Conservation (phyloP, 805 yeast species). For the Middelhovenomyces tepae region DNA sequence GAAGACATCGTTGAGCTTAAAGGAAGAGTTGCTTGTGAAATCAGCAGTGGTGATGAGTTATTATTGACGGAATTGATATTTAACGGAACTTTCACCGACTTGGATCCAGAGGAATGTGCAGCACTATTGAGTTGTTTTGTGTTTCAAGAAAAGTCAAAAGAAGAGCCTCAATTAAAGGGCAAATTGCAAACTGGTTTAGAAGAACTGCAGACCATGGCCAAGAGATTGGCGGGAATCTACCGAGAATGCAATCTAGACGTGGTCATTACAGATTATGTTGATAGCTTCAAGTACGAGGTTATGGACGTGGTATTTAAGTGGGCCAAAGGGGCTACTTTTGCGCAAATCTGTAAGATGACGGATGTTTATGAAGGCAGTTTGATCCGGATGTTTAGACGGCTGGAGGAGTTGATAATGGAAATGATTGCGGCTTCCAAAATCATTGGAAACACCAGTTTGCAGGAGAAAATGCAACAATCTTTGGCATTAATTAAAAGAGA, state of each 20-base stretch:
- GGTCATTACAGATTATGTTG: conserved; percentile 86
- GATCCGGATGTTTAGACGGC: conserved; percentile 87
- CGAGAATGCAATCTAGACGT: conserved; percentile 85
- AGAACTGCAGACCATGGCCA: conserved; percentile 83
- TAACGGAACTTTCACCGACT: conserved; percentile 88
- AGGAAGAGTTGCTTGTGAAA: conserved; percentile 97
- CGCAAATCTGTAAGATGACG: conserved; percentile 97
- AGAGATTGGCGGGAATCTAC: conserved; percentile 78
- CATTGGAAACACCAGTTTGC: conserved; percentile 82
- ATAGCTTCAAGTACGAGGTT: conserved; percentile 80
- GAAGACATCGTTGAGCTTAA: conserved; percentile 93
- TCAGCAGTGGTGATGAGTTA: conserved; percentile 67
- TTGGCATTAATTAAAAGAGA: conserved; percentile 86
- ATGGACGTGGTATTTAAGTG: conserved; percentile 97
- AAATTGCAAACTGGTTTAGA: conserved; percentile 90
- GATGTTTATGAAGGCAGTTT: conserved; percentile 97
- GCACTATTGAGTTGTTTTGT: conserved; percentile 90
- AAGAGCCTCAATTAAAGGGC: conserved; percentile 75
- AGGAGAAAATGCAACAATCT: conserved; percentile 81
- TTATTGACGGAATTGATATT: conserved; percentile 90
- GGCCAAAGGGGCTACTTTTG: conserved; percentile 94
- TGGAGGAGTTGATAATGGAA: conserved; percentile 89
- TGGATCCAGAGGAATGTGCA: conserved; percentile 85
- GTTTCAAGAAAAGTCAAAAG: conserved; percentile 88
- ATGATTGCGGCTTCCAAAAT: conserved; percentile 86